Evolutionary conservation across 1,284 basidiomycete genomes (phyloP).

Genomic region (Tylopilus sp.): DNA sequence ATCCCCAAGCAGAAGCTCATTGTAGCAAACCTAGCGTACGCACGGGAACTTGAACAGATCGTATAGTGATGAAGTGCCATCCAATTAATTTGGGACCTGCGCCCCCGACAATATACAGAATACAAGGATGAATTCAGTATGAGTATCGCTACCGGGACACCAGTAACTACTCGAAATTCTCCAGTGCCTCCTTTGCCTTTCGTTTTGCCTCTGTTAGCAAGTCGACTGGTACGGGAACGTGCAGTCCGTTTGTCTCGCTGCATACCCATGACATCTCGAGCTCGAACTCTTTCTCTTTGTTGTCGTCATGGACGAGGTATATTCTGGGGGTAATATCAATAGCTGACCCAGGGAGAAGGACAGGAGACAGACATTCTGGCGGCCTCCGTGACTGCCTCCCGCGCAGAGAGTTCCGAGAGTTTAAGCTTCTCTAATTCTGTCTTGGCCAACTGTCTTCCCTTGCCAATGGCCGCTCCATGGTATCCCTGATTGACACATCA

Average conservation of each 20-base stretch:
- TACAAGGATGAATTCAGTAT: conserved; percentile 17
- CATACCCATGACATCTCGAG: conserved; percentile 98
- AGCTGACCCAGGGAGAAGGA: not conserved
- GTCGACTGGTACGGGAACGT: conserved; percentile 82
- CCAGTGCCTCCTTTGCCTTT: conserved; percentile 86
- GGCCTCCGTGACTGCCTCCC: conserved; percentile 90
- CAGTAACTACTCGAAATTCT: conserved; percentile 73
- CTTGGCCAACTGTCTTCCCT: conserved; percentile 95
- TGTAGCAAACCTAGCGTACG: conserved; percentile 69
- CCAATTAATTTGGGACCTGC: not conserved
- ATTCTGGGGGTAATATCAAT: conserved; percentile 59
- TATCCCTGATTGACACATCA: conserved; percentile 64
- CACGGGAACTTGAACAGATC: conserved; percentile 85
- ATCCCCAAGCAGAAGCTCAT: conserved; percentile 83
- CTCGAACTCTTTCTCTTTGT: conserved; percentile 98
- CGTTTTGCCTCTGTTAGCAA: conserved; percentile 83
- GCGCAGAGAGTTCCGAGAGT: conserved; percentile 69
- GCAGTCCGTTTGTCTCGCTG: conserved; percentile 77
- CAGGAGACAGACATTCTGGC: conserved; percentile 78
- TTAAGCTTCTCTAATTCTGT: conserved; percentile 98
- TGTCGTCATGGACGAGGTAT: conserved; percentile 95
- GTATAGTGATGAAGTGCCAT: conserved; percentile 49
- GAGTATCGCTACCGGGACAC: conserved; percentile 5
- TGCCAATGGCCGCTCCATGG: conserved; percentile 91
- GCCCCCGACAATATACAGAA: not conserved